These are phyloP conservation scores for Auricularia sp. DNA, from an alignment of 768 basidiomycete genomes.

Conservation along the genomic window DNA sequence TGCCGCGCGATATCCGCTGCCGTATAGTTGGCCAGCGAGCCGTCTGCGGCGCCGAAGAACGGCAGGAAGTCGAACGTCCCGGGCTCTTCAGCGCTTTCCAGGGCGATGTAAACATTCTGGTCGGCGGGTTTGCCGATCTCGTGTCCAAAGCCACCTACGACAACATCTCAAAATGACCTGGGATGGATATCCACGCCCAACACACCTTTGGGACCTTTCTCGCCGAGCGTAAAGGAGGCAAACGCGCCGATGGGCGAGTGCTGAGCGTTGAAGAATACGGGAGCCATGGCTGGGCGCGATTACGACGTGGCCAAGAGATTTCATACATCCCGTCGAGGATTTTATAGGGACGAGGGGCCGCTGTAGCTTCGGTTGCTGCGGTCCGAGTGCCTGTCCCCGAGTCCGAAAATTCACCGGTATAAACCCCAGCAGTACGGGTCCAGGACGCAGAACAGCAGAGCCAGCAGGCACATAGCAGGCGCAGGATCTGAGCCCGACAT, in stretches of 20 bases:
- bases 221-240: slow-evolving; percentile 1
- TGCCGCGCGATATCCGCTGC: background rate
- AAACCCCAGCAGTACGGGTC: too few species aligned
- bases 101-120: background rate
- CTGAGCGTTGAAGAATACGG: background rate
- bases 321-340: background rate
- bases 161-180: too few species aligned
- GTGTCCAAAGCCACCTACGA: background rate
- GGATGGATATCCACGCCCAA: background rate
- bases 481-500: too few species aligned
- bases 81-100: background rate
- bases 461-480: too few species aligned
- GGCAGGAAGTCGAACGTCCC: background rate
- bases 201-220: slow-evolving; percentile 1
- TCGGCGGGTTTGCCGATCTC: slow-evolving; percentile 1
- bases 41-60: background rate
- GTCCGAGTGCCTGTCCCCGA: too few species aligned
- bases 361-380: too few species aligned
- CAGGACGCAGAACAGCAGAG: too few species aligned
- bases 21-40: background rate
- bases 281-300: background rate
- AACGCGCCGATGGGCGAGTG: slow-evolving; percentile 2
- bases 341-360: background rate
- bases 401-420: too few species aligned
- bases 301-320: background rate